Evolutionary conservation across 225 moss, liverwort and hornwort species (phyloP).

Genomic region (Pleurozium schreberi): DNA sequence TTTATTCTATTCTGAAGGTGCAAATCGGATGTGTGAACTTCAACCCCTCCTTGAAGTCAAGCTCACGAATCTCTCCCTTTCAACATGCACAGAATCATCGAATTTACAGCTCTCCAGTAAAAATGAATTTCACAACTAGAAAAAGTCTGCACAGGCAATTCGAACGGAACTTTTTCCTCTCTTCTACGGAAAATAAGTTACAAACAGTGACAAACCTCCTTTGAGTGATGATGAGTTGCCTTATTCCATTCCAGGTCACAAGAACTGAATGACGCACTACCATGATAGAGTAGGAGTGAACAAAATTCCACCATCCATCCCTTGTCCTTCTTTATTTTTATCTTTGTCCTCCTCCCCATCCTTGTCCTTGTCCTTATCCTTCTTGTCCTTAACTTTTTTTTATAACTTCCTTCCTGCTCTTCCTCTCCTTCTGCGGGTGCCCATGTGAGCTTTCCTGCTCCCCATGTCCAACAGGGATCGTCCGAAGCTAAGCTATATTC

Average conservation of each 20-base stretch:
- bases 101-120: not conserved
- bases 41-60: not conserved
- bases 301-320: not conserved
- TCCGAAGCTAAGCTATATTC: not conserved
- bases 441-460: slow-evolving; percentile 18
- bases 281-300: not conserved
- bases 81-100: not conserved
- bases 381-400: not conserved
- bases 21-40: not conserved
- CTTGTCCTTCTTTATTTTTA: slow-evolving; percentile 7
- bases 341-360: not conserved
- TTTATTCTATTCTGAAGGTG: not conserved
- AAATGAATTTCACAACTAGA: not conserved
- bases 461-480: slow-evolving; percentile 25
- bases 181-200: not conserved
- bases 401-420: not conserved
- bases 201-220: not conserved
- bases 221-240: not conserved
- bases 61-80: not conserved
- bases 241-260: not conserved
- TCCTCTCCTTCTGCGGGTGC: slow-evolving; percentile 7
- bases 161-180: not conserved
- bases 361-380: not conserved
- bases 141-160: not conserved
- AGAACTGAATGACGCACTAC: not conserved